Evolutionary conservation across 202 grass and related monocot species (phyloP), one percentile per base, ranked within the genome.

Genomic region (Hordeum pubiflorum): DNA sequence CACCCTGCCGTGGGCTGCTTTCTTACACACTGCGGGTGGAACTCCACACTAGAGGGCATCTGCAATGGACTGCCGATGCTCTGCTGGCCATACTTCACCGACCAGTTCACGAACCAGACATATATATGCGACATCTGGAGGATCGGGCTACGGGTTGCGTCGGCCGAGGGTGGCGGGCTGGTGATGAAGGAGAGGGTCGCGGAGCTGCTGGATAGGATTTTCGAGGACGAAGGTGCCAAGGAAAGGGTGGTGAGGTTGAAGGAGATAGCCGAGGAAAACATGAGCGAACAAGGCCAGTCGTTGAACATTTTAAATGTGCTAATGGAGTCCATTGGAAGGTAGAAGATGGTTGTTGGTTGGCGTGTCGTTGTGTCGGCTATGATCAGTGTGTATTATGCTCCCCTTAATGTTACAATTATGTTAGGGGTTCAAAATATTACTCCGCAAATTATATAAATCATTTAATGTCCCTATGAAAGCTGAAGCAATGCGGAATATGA

Each of bases 71-170:
- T 81, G 21, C 69, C 82, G 0, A 24, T 85, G 69, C 18, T 81
- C 0, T 89, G 86, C 4, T 89, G 86, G 87, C 87, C 75, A 0
- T 81, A 85, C 8, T 89, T 89, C 58, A 58, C 37, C 1, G 87
- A 89, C 14, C 82, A 89, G 8, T 81, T 89, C 48, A 22, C 77
- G 3, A 89, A 89, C 57, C 82, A 89, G 27, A 72, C 54, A 0
- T 89, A 89, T 23, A 81, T 89, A 0, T 85, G 82, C 22, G 87
- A 85, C 10, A 26, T 81, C 6, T 89, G 87, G 87, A 77, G 9
- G 57, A 73, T 89, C 2, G 78, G 87, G 4, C 17, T 85, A 23
- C 56, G 64, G 58, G 31, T 81, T 46, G 21, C 2, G 7, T 5
- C 24, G 0, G 1, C 37, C 0, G 36, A 0, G 0, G 18, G 2